Evolutionary conservation across 2,329 filamentous ascomycete genomes (phyloP), one percentile per base, ranked within the genome.

Genomic region (Claviceps cyperi): DNA sequence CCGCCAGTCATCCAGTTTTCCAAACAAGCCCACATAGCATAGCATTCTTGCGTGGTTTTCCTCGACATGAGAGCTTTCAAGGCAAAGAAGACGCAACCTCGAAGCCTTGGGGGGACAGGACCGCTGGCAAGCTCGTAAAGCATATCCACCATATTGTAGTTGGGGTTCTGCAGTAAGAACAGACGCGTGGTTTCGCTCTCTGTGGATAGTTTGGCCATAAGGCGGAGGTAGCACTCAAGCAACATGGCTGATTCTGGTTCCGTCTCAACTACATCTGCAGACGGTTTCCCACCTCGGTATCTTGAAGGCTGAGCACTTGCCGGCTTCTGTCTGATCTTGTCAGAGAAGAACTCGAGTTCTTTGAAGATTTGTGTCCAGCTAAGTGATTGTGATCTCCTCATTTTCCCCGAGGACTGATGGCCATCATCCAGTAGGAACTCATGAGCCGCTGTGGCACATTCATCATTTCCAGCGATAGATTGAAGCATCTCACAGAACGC

Each of bases 401-500:
- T 81, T 66, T 90, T 92, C 2, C 83, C 82, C 3, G 83, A 80
- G 5, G 82, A 75, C 46, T 83, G 79, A 52, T 80, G 76, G 2
- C 84, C 81, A 62, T 98, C 92, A 58, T 96, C 91, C 2, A 92
- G 75, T 15, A 98, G 72, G 61, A 98, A 98, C 47, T 82, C 81
- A 63, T 98, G 91, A 0, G 91, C 88, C 15, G 85, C 77, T 49
- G 84, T 83, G 28, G 92, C 91, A 58, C 87, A 92, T 49, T 86
- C 79, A 49, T 87, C 80, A 48, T 88, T 88, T 48, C 83, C 81
- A 0, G 92, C 87, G 46, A 98, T 83, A 1, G 90, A 84, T 60
- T 89, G 86, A 15, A 98, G 73, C 81, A 98, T 91, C 62, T 97
- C 91, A 65, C 92, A 98, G 59, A 97, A 98, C 13, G 91, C 90